Base-by-base conservation (phyloP, 2,329 filamentous ascomycete genomes). In the Pyrenophora tritici-repentis region DNA sequence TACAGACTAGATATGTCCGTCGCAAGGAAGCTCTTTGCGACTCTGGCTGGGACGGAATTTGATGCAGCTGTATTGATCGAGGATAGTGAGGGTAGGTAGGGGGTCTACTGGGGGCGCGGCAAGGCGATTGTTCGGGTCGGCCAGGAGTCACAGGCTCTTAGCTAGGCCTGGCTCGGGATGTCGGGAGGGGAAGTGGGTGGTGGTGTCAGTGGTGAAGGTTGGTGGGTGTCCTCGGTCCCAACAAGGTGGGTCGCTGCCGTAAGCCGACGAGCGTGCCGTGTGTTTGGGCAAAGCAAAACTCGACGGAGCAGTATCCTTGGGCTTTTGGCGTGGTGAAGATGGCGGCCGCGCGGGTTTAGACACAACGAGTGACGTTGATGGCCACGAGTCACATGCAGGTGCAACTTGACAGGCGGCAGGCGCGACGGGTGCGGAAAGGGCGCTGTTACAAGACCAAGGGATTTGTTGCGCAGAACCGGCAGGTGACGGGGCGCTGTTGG, bases 331-430 rank as follows among this genome's bases (percentile, higher is more conserved):
- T 29, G 32, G 47, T 29, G 33, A 38, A 18, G 37, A 24, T 38
- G 41, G 49, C 55, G 49, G 45, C 37, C 33, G 49, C 40, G 53
- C 50, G 50, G 49, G 52, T 37, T 50, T 53, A 45, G 56, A 58
- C 57, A 58, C 52, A 56, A 58, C 52, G 55, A 55, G 60, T 67
- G 66, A 67, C 63, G 66, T 65, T 66, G 63, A 44, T 54, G 52
- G 59, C 55, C 59, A 59, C 64, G 56, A 53, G 61, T 62, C 54
- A 50, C 53, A 54, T 60, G 58, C 56, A 63, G 62, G 58, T 59
- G 63, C 61, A 62, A 38, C 52, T 58, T 33, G 49, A 45, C 51
- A 60, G 55, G 53, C 51, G 47, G 55, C 52, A 60, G 58, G 56
- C 56, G 54, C 53, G 48, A 61, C 40, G 34, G 47, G 42, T 47